Base-by-base conservation (phyloP, 768 basidiomycete species). In the Termitomyces sp. region DNA sequence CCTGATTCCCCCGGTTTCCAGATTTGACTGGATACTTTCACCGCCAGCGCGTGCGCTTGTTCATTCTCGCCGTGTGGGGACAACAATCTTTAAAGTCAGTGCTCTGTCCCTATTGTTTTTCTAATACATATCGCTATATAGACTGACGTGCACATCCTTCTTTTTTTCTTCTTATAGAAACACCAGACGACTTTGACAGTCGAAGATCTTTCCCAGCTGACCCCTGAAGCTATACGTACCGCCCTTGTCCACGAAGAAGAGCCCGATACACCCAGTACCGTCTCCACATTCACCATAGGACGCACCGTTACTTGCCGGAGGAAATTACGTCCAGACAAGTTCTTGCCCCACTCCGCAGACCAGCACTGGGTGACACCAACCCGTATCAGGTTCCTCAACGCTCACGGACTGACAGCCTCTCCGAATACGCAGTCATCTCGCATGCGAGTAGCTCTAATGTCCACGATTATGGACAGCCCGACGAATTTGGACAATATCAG, bases 111-210 rank as follows among this genome's bases (percentile, higher is more conserved):
- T 48, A 67, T 68, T 64, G 66, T 65, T 57, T 62, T 61, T 58
- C 63, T 58, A 58, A 44, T 56, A 36, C 59, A 39, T 52, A 33
- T 53, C 32, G 32, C 24, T 60, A 52, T 53, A 56, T 63, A 63
- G 49, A 49, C 56, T 44, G 22, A 47, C n/a, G 14, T 13, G 24
- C 45, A 52, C 18, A 47, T n/a, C 26, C 12, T 40, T 39, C 30
- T 59, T 61, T 66, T 69, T 30, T 1, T 36, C 13, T 67, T 63
- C 68, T 65, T 53, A 48, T 64, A 81, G 79, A 73, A 72, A 63
- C 76, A 80, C 60, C 73, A 78, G 68, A 71, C 76, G 44, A 74
- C 77, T 46, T 72, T 80, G 44, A 81, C 79, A 8, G 71, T 81
- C 46, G 78, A 81, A 57, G 69, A 71, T 54, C 66, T 79, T 14